Base-by-base conservation (phyloP, 805 yeast genomes). In the Candida coquimbonensis region DNA sequence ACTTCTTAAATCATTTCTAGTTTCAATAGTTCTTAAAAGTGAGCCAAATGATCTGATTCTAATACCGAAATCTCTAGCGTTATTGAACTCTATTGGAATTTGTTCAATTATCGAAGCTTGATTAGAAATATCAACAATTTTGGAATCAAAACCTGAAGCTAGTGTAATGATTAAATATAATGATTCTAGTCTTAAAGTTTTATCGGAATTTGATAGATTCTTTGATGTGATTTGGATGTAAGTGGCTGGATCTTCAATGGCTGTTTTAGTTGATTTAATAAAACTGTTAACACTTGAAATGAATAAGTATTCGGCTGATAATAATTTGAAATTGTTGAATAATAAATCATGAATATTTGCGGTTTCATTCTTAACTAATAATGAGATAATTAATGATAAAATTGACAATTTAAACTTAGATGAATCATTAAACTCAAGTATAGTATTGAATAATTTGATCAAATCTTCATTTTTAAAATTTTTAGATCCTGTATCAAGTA, bases 21-120 rank as follows among this genome's bases (percentile, higher is more conserved):
- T 11, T 53, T 52, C 26, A 65, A 66, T 5, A 60, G 49, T 14
- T 61, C 56, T 37, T 64, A 56, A 56, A 65, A 80, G 4, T 64
- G 64, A 55, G 1, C 78, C 79, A 49, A 87, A 63, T 34, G 67
- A 70, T 54, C 96, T 74, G 29, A 83, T 71, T 58, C 95, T 75
- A 47, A 82, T 67, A 24, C 80, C 77, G 3, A 91, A 70, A 54
- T 85, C 95, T 64, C 97, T 79, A 2, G 86, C 83, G 46, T 78
- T 78, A 12, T 75, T 67, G 16, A 89, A 64, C n/a, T 76, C 75
- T 42, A 83, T 68, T 0, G 96, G 95, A 7, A 83, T 74, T 47
- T 80, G 78, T 60, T 88, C 96, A 40, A 90, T 75, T 3, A 77
- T 55, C 42, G 72, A 64, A 49, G 83, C 75, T 43, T 75, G 78